These are phyloP conservation scores for Westerdykella sp. DNA, from an alignment of 2,329 filamentous ascomycete genomes.

Conservation along the genomic window DNA sequence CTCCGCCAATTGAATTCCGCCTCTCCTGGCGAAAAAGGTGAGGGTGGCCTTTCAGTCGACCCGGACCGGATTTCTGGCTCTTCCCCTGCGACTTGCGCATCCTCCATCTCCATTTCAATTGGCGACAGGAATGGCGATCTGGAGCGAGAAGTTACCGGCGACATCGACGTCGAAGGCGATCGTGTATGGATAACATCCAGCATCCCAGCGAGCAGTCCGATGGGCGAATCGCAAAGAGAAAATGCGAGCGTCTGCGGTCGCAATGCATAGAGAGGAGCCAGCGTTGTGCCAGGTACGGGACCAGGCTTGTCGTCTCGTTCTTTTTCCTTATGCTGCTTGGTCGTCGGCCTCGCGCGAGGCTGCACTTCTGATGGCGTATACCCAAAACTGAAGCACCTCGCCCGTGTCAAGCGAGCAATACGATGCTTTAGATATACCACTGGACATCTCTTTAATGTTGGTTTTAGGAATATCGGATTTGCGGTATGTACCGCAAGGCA, in stretches of 20 bases:
- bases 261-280: conserved; percentile 24
- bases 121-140: conserved; percentile 29
- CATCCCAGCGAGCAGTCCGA: conserved; percentile 30
- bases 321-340: neutral
- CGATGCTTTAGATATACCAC: conserved; percentile 52
- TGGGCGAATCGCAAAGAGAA: conserved; percentile 35
- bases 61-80: conserved; percentile 1
- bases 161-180: conserved; percentile 3
- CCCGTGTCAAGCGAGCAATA: conserved; percentile 41
- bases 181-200: conserved; percentile 29
- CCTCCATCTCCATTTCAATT: conserved; percentile 21
- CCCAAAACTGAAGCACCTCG: conserved; percentile 46
- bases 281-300: conserved; percentile 8
- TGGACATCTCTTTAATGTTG: conserved; percentile 42
- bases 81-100: conserved; percentile 6
- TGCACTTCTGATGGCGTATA: conserved; percentile 50
- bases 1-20: conserved; percentile 9
- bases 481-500: conserved; percentile 58
- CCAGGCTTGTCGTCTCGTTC: neutral
- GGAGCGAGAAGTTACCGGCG: conserved; percentile 14
- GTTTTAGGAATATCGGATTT: conserved; percentile 50
- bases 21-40: conserved; percentile 7
- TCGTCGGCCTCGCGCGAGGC: too few relatives aligned
- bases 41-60: conserved; percentile 1
- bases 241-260: conserved; percentile 34